Percentiles rank a stretch among this genome's conserved stretches.
Conservation (phyloP, 345 rosid species). For the Eucalyptus cloeziana region DNA sequence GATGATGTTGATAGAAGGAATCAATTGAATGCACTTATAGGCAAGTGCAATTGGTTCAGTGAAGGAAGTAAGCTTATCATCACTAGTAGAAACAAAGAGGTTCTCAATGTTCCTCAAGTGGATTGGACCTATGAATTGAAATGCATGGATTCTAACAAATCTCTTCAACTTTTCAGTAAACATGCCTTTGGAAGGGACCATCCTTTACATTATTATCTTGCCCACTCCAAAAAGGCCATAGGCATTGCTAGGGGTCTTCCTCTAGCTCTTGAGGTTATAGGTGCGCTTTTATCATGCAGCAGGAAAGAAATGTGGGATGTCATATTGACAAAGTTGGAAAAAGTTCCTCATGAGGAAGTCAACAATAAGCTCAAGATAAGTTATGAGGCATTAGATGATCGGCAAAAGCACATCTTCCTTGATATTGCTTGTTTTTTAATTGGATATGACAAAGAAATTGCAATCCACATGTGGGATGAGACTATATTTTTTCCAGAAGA, state of each 20-base stretch:
- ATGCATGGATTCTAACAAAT: neutral
- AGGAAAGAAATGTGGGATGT: neutral
- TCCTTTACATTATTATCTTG: neutral
- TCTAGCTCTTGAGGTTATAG: neutral
- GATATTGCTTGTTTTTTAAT: neutral
- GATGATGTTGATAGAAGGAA: neutral
- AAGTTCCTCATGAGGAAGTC: neutral
- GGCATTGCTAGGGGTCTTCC: neutral
- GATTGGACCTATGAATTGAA: neutral
- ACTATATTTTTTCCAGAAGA: neutral
- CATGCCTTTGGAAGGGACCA: accelerated
- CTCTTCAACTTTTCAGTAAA: neutral
- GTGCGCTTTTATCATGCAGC: neutral
- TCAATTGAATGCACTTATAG: neutral
- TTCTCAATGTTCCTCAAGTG: neutral
- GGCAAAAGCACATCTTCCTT: neutral
- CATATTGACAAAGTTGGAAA: neutral
- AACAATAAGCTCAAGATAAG: neutral
- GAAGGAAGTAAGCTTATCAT: neutral
- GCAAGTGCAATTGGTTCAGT: neutral
- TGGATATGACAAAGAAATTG: neutral
- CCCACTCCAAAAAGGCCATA: neutral
- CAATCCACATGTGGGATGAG: neutral
- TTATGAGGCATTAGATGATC: neutral
- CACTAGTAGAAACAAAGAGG: neutral